Base-by-base conservation (phyloP, 352 stramenopile genomes). In the Phytophthora palmivora region DNA sequence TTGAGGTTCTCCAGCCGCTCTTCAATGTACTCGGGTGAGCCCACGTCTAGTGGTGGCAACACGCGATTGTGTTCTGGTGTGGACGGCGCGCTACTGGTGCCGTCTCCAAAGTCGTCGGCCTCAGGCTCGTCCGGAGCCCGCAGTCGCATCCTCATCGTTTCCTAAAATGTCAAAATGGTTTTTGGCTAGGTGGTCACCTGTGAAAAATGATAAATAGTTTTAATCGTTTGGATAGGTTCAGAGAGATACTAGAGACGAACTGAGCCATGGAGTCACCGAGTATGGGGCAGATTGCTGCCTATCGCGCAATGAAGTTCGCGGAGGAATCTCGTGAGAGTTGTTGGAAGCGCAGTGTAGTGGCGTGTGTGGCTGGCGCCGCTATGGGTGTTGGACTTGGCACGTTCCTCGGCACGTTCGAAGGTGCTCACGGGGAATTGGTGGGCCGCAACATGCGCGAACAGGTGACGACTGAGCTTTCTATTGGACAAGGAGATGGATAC, bases 1-100 rank as follows among this genome's bases (percentile, higher is more conserved):
- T 95, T 95, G 67, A 95, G 80, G 74, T 95, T 95, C 58, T 95
- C 87, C 49, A 95, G 71, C 14, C 87, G 83, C 64, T 95, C 78
- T 46, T 91, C 84, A 32, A 95, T 95, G 67, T 89, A 88, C 47
- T 95, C 87, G 48, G 86, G 83, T 49, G 87, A 92, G 34, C 75
- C 64, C 57, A 95, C 67, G 61, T 92, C 84, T 19, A 90, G 67
- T n/a, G 72, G 79, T 24, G 70, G 79, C 32, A 79, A 59, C 6
- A 57, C 22, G 14, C 49, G 61, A n/a, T 58, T 48, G n/a, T 44
- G 49, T 28, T 67, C 30, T 2, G 71, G 55, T 18, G 60, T 58
- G 24, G 69, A 70, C 3, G 36, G 44, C n/a, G 41, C 43, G 6
- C 38, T 65, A 9, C 6, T 34, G 10, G 53, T 37, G 54, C 30